Evolutionary conservation across 805 yeast genomes (phyloP).

Genomic region (Candida andamanensis): DNA sequence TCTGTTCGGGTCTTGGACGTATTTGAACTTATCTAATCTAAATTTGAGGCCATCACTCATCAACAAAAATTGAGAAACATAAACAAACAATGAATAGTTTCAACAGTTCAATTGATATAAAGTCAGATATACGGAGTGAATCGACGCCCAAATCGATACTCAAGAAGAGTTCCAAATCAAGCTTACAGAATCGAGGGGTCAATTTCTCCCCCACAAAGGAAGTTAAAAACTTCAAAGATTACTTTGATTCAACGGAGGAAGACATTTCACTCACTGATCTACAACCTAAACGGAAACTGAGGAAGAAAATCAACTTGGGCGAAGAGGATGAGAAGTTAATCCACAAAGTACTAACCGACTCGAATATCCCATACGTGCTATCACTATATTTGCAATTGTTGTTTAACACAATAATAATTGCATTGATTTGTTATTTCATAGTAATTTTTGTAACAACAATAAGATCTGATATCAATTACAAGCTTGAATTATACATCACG

Average conservation of each 20-base stretch:
- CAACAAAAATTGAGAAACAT: not conserved
- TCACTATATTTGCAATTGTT: conserved; percentile 61
- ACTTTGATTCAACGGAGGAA: conserved; percentile 12
- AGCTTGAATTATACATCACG: conserved; percentile 57
- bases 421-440: conserved; percentile 47
- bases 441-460: conserved; percentile 51
- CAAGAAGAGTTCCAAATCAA: conserved; percentile 3
- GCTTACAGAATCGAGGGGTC: conserved; percentile 14
- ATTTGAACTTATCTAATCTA: conserved; percentile 2
- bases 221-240: conserved; percentile 14
- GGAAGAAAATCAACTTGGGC: not conserved
- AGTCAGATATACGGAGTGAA: conserved; percentile 9
- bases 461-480: conserved; percentile 63
- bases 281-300: not conserved
- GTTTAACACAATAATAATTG: conserved; percentile 50
- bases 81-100: conserved; percentile 1
- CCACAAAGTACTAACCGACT: conserved; percentile 24
- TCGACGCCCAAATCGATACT: conserved; percentile 13
- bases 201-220: conserved; percentile 33
- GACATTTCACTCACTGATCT: not conserved
- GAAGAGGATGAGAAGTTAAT: conserved; percentile 5
- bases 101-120: conserved; percentile 1
- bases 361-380: conserved; percentile 50
- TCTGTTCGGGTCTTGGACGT: not conserved
- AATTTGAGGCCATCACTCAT: conserved; percentile 3